Evolutionary conservation across 2,329 filamentous ascomycete genomes (phyloP), one percentile per base, ranked within the genome.

Genomic region (Lomentospora prolificans): DNA sequence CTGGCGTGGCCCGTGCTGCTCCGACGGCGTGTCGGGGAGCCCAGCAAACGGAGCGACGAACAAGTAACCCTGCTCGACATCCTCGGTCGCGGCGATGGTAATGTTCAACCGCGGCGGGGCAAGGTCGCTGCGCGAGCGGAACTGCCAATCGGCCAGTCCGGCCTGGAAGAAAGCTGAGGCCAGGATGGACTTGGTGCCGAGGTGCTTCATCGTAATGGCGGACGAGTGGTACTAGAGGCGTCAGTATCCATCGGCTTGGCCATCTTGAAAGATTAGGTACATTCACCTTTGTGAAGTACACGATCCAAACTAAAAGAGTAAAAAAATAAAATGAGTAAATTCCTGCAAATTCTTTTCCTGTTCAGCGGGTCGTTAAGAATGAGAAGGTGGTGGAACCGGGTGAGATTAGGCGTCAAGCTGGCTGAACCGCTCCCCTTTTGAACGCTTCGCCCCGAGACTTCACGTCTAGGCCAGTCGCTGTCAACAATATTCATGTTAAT

Each of bases 1-100:
- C 63, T 81, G 78, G 4, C 72, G 70, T 2, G 78, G 77, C 0
- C 74, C 75, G 57, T 74, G 69, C 57, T 68, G 69, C 58, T 68
- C 69, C 10, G 17, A 27, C 10, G 36, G 51, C 8, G 51, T 53
- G 54, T 71, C 69, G 19, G 64, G 64, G 19, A 63, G 65, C 4
- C 69, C 69, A 0, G 67, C 65, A 53, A 70, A 72, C 4, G 70
- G 70, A 7, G 67, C 70, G 6, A 76, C 58, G 59, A 77, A 77
- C 19, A 77, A 62, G 50, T 73, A 75, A 8, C 74, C 75, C 24
- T 64, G 59, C 53, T 72, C 71, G 3, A 74, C 70, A 25, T 68
- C 65, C 50, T 63, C 59, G 5, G 68, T 66, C 3, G 73, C 71
- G 3, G 70, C 67, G 44, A 75, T 72, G 30, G 73, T 76, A 58